A percentile compares a stretch with the other conserved stretches of the same genome.
Evolutionary conservation across 352 stramenopile species (phyloP).

Genomic region (Globisporangium mamillatum): DNA sequence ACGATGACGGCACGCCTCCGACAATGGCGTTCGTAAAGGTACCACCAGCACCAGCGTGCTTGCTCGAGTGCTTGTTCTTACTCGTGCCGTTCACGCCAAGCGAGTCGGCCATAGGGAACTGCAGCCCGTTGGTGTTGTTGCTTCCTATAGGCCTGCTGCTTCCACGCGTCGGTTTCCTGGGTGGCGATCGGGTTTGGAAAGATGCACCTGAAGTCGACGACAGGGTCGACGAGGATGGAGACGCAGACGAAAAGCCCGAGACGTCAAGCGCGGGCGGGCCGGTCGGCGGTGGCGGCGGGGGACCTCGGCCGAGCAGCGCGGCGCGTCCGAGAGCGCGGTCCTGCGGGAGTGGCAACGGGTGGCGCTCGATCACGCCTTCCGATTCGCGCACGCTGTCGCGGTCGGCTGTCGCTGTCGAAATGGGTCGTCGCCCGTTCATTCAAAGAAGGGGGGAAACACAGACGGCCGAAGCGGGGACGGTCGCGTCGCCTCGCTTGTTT

Average conservation of each 20-base stretch:
- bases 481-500: not conserved
- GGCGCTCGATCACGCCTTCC: constrained; percentile 22
- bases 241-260: constrained; percentile 1
- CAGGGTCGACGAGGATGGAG: constrained; percentile 7
- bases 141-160: not conserved
- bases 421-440: constrained; percentile 8
- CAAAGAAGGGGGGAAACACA: not conserved
- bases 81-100: constrained; percentile 7
- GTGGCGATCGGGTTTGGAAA: constrained; percentile 8
- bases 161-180: not conserved
- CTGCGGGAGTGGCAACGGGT: constrained; percentile 10
- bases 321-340: constrained; percentile 7
- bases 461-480: not conserved
- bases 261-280: constrained; percentile 4
- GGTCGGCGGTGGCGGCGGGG: constrained; percentile 10
- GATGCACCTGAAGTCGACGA: not conserved
- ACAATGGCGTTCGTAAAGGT: not conserved
- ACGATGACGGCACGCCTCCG: not conserved
- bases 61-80: constrained; percentile 6
- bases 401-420: constrained; percentile 2
- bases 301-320: constrained; percentile 6
- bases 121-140: constrained; percentile 9
- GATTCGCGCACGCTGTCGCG: constrained; percentile 18
- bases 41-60: not conserved
- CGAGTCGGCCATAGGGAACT: constrained; percentile 17